Conservation (phyloP, 2,329 filamentous ascomycete genomes). For the Exutisphaerella laricina region DNA sequence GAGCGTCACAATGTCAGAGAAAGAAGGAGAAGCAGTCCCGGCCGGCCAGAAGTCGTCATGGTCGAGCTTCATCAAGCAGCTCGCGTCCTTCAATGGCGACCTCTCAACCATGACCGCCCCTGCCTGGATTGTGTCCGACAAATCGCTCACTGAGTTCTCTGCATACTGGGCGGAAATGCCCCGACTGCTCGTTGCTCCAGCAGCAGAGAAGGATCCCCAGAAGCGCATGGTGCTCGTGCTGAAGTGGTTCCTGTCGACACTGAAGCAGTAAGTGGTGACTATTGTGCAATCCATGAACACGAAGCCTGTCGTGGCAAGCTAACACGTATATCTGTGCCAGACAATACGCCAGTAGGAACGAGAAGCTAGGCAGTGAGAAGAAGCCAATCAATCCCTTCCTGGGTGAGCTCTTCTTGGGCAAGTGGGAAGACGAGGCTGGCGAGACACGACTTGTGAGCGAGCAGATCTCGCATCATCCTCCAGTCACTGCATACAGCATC, state of each 20-base stretch:
- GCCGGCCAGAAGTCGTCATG: not conserved
- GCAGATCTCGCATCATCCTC: constrained; percentile 95
- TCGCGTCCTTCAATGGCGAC: constrained; percentile 52
- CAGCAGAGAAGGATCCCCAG: constrained; percentile 69
- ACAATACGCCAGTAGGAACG: constrained; percentile 69
- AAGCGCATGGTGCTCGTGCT: constrained; percentile 83
- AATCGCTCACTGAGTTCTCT: constrained; percentile 53
- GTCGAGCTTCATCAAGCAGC: constrained; percentile 36
- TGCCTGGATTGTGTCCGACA: constrained; percentile 51
- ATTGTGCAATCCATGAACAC: no score
- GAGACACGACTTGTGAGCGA: constrained; percentile 84
- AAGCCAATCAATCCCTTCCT: constrained; percentile 96
- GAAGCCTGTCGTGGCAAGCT: no score
- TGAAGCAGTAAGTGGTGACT: constrained; percentile 70
- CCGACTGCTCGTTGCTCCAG: constrained; percentile 71
- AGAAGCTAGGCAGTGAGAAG: constrained; percentile 85
- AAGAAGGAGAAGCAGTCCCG: constrained; percentile 36
- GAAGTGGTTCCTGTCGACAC: constrained; percentile 90
- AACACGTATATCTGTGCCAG: no score
- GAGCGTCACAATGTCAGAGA: not conserved
- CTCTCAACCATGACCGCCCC: constrained; percentile 53
- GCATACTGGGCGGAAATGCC: constrained; percentile 54
- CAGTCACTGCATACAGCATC: constrained; percentile 90
- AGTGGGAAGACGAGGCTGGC: constrained; percentile 77
- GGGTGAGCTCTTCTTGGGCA: constrained; percentile 87